A percentile compares a stretch with the other conserved stretches of the same genome.
Evolutionary conservation across 2,329 filamentous ascomycete species (phyloP).

Genomic region (Coniochaeta ligniaria): DNA sequence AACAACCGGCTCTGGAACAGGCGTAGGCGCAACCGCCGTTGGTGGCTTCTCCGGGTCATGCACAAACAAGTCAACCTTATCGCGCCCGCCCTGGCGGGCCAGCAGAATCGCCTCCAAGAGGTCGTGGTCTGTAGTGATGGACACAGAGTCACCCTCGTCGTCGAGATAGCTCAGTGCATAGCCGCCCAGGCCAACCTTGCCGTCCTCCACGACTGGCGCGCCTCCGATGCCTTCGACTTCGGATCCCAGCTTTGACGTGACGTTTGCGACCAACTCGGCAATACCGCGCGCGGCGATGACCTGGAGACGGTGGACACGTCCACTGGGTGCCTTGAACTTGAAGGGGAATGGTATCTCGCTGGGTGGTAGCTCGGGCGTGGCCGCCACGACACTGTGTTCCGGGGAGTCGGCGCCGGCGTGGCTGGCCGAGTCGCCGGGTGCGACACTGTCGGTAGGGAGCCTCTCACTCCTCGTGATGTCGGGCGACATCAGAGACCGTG

Average conservation of each 20-base stretch:
- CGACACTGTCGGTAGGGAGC: conserved; percentile 68
- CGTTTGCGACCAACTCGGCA: conserved; percentile 66
- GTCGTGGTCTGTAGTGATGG: conserved; percentile 93
- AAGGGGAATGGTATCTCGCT: conserved; percentile 84
- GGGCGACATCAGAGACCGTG: conserved; percentile 75
- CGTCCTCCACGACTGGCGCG: conserved; percentile 68
- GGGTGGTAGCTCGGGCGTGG: conserved; percentile 45
- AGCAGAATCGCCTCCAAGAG: conserved; percentile 83
- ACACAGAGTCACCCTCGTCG: conserved; percentile 93
- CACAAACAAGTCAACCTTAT: conserved; percentile 96
- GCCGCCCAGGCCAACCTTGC: conserved; percentile 66
- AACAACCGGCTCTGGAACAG: conserved; percentile 26
- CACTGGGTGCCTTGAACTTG: conserved; percentile 97
- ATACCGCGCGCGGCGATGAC: conserved; percentile 76
- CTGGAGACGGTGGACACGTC: conserved; percentile 87
- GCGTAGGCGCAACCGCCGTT: conserved; percentile 27
- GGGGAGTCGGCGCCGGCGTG: conserved; percentile 80
- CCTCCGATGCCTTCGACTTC: conserved; percentile 84
- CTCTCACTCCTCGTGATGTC: conserved; percentile 62
- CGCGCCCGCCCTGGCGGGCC: conserved; percentile 66
- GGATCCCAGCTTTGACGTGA: conserved; percentile 75
- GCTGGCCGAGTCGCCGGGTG: conserved; percentile 90
- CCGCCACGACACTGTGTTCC: conserved; percentile 51
- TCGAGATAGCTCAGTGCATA: conserved; percentile 95
- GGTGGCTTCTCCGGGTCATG: conserved; percentile 90